Percentiles rank a stretch among this genome's conserved stretches.
Conservation (phyloP, 805 yeast species). For the Brettanomyces naardenensis region DNA sequence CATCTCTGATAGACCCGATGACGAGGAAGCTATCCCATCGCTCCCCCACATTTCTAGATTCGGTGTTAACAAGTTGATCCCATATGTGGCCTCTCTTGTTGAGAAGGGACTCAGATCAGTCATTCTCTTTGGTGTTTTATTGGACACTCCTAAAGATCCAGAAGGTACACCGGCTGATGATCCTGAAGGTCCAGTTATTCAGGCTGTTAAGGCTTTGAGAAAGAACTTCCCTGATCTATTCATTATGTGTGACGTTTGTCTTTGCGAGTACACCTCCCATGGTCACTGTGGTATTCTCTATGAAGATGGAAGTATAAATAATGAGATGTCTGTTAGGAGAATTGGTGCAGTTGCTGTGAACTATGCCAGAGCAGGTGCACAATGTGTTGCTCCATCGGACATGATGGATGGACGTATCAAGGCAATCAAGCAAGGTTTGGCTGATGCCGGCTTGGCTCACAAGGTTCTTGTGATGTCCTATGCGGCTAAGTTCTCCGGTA, state of each 20-base stretch:
- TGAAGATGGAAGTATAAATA: constrained; percentile 79
- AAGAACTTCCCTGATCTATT: constrained; percentile 71
- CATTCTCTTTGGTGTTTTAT: constrained; percentile 86
- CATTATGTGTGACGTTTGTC: constrained; percentile 89
- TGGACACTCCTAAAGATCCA: constrained; percentile 70
- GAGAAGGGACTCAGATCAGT: constrained; percentile 80
- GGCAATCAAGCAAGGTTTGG: constrained; percentile 80
- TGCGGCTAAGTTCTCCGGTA: constrained; percentile 89
- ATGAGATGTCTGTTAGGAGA: constrained; percentile 68
- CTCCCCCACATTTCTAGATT: constrained; percentile 83
- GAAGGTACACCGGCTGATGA: constrained; percentile 90
- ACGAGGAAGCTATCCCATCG: constrained; percentile 63
- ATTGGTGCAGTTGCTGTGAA: constrained; percentile 92
- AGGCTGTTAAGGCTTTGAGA: constrained; percentile 59
- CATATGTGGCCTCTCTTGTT: constrained; percentile 62
- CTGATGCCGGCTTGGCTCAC: constrained; percentile 77
- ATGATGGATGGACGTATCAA: constrained; percentile 94
- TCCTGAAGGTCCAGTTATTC: constrained; percentile 91
- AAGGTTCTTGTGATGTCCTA: constrained; percentile 86
- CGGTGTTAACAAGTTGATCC: constrained; percentile 73
- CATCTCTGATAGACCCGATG: constrained; percentile 74
- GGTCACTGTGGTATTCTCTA: constrained; percentile 95
- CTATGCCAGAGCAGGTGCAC: constrained; percentile 93
- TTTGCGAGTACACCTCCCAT: constrained; percentile 93
- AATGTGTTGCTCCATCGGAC: constrained; percentile 94